Percentiles rank a stretch among this genome's conserved stretches.
phyloP scores from a whole-genome alignment of 1,139 yeast species.

The Kodamaea alishanica region DNA sequence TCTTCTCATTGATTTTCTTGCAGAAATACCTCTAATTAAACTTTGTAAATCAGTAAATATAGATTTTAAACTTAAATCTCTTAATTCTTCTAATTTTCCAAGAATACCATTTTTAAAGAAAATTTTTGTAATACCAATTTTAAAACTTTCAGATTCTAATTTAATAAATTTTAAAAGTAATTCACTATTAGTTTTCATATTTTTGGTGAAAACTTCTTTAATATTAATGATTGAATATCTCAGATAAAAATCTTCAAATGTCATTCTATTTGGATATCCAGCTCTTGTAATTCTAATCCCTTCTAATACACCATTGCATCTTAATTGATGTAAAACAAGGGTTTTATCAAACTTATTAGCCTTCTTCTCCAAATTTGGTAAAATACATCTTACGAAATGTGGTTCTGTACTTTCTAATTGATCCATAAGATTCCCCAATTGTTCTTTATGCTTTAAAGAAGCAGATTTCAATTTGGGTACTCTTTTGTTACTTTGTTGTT shows the following conservation, averaged over 20 bases:
- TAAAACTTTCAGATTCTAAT: constrained; percentile 63
- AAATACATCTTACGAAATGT: constrained; percentile 92
- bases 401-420: constrained; percentile 84
- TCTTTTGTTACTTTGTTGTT: constrained; percentile 11
- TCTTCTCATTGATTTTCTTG: constrained; percentile 50
- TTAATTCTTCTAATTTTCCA: constrained; percentile 76
- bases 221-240: constrained; percentile 67
- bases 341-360: constrained; percentile 70
- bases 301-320: constrained; percentile 97
- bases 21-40: constrained; percentile 58
- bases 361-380: constrained; percentile 78
- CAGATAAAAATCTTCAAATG: constrained; percentile 72
- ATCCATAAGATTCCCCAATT: constrained; percentile 65
- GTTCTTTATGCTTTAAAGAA: constrained; percentile 83
- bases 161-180: constrained; percentile 58
- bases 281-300: constrained; percentile 97
- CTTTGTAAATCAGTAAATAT: constrained; percentile 66
- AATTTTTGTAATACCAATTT: constrained; percentile 80
- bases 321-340: constrained; percentile 79
- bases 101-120: constrained; percentile 94
- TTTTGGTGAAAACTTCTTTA: constrained; percentile 45
- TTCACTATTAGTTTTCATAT: constrained; percentile 62
- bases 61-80: constrained; percentile 60
- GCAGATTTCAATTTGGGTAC: constrained; percentile 62
- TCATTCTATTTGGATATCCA: constrained; percentile 91